These are phyloP conservation scores for Lolium multiflorum DNA, from an alignment of 176 grass and related monocot genomes.

Conservation along the genomic window DNA sequence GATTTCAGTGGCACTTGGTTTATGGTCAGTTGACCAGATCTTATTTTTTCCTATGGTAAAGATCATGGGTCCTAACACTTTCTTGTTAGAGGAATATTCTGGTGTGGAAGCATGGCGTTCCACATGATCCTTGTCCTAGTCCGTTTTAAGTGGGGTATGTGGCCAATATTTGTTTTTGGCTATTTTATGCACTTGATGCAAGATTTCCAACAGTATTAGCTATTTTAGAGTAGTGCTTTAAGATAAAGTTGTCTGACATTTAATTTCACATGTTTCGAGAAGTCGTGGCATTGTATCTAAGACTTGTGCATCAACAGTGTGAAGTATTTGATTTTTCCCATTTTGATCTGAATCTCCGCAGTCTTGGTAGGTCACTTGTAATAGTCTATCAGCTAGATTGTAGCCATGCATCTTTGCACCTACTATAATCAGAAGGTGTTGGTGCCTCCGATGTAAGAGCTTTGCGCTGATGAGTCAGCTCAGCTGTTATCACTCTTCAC, in stretches of 20 bases:
- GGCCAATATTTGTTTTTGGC: slow-evolving; percentile 30
- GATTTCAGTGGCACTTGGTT: slow-evolving; percentile 23
- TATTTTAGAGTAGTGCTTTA: slow-evolving; percentile 12
- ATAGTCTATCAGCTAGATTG: slow-evolving; percentile 7
- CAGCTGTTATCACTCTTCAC: slow-evolving; percentile 6
- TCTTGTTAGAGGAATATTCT: slow-evolving; percentile 41
- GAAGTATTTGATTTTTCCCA: slow-evolving; percentile 32
- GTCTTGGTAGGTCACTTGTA: slow-evolving; percentile 22
- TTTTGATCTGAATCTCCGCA: slow-evolving; percentile 29
- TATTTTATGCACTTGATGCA: slow-evolving; percentile 34
- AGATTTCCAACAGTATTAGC: slow-evolving; percentile 32
- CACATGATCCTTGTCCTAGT: slow-evolving; percentile 39
- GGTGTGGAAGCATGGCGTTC: slow-evolving; percentile 12
- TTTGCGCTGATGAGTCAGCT: slow-evolving; percentile 4
- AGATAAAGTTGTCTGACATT: slow-evolving; percentile 27
- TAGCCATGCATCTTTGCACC: slow-evolving; percentile 3
- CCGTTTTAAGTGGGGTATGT: slow-evolving; percentile 30
- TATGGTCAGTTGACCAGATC: slow-evolving; percentile 50
- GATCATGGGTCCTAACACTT: slow-evolving; percentile 19
- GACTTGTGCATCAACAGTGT: background rate
- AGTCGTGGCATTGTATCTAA: slow-evolving; percentile 9
- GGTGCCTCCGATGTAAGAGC: background rate
- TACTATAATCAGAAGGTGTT: slow-evolving; percentile 13
- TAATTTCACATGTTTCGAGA: slow-evolving; percentile 35
- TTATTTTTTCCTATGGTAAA: slow-evolving; percentile 32